Base-by-base conservation (phyloP, 805 yeast species). In the Candida anglica region DNA sequence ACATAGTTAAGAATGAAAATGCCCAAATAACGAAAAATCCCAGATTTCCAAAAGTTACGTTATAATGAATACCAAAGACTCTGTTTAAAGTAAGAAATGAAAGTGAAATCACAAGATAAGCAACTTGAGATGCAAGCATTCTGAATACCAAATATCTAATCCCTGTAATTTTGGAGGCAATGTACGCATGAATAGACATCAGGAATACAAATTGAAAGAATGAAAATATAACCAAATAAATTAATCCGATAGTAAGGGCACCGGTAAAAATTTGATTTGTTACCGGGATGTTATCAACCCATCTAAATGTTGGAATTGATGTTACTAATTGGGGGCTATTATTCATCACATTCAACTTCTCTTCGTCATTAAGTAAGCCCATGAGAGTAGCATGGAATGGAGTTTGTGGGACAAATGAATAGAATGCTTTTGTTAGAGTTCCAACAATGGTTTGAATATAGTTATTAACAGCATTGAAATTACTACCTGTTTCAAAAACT, bases 21-120 rank as follows among this genome's bases (percentile, higher is more conserved):
- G 44, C 38, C 65, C 65, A 60, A 24, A 58, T 42, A 10, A 60
- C 64, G 35, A 60, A 42, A 36, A 58, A 60, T 3, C 66, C 66
- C 42, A 52, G 47, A 17, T 41, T 19, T 3, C 66, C 66, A 32
- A 59, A 60, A 0, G 66, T 39, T 1, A 20, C 33, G 21, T 28
- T 26, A 27, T 31, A 50, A 10, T 29, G 30, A 29, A 59, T 42
- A 1, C 53, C 56, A 31, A 56, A 60, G 5, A 63, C 61, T 10
- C 44, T 37, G 37, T 60, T 60, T 27, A 59, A 46, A 5, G 49
- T 36, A 21, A 59, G 57, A 34, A 45, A 59, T 7, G 57, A 44
- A 30, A 60, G 50, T 9, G 58, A 42, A 19, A 59, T 42, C 4
- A 54, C 39, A 2, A 55, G 16, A 37, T 60, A 60, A 1, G 63